phyloP scores from a whole-genome alignment of 164 flowering plant species.

The Sedum album region DNA sequence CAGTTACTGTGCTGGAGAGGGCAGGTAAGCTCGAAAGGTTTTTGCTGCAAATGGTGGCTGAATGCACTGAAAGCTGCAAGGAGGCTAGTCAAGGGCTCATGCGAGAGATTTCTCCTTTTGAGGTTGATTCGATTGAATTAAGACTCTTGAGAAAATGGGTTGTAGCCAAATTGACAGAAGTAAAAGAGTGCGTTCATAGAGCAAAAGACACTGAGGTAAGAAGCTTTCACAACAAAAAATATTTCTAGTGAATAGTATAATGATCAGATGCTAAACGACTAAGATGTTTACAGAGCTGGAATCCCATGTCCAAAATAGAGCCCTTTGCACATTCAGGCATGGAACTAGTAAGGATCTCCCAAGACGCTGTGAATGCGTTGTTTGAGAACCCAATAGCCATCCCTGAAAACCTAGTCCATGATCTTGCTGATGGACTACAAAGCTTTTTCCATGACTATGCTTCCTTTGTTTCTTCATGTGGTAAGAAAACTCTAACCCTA shows the following conservation, averaged over 20 bases:
- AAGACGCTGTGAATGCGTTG: constrained; percentile 57
- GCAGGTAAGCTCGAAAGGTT: constrained; percentile 79
- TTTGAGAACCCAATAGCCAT: constrained; percentile 57
- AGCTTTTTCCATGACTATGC: constrained; percentile 52
- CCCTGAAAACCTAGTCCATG: constrained; percentile 49
- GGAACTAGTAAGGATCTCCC: constrained; percentile 54
- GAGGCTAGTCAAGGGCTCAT: constrained; percentile 72
- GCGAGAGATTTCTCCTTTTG: constrained; percentile 74
- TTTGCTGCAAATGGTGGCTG: constrained; percentile 77
- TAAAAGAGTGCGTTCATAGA: constrained; percentile 36
- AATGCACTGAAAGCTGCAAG: constrained; percentile 38
- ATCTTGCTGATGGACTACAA: constrained; percentile 66
- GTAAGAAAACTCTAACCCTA: constrained; percentile 27
- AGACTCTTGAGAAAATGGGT: constrained; percentile 57
- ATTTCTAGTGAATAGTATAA: no score
- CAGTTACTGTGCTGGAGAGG: constrained; percentile 46
- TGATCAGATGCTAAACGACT: no score
- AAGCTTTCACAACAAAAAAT: neutral
- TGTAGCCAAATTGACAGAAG: constrained; percentile 41
- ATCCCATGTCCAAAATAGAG: constrained; percentile 78
- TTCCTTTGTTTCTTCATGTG: constrained; percentile 69
- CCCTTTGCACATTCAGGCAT: constrained; percentile 73
- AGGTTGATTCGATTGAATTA: constrained; percentile 54
- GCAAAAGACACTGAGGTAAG: constrained; percentile 80
- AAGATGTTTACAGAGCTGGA: constrained; percentile 93